phyloP scores from a whole-genome alignment of 1,139 yeast species.

The Meyerozyma athensensis region DNA sequence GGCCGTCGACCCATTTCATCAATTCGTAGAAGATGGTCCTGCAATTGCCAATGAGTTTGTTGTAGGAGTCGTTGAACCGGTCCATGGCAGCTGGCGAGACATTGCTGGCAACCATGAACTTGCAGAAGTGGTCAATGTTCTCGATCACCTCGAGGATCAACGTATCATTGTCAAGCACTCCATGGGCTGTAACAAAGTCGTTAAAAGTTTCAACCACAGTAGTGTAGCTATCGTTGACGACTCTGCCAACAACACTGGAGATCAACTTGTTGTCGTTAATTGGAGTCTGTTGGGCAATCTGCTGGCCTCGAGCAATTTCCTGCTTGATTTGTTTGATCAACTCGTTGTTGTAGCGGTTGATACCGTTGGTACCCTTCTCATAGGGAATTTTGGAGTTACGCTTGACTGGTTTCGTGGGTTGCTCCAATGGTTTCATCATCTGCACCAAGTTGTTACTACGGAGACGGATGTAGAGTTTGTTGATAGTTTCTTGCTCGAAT shows the following conservation, averaged over 20 bases:
- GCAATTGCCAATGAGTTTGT: conserved; percentile 16
- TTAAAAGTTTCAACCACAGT: conserved; percentile 12
- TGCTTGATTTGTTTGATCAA: conserved; percentile 45
- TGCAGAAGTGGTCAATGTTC: conserved; percentile 21
- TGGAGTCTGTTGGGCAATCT: conserved; percentile 17
- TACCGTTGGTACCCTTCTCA: conserved; percentile 61
- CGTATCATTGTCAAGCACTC: conserved; percentile 24
- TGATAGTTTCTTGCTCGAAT: conserved; percentile 23
- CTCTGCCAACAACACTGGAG: conserved; percentile 20
- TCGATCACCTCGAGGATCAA: conserved; percentile 44
- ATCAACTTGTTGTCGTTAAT: conserved; percentile 15
- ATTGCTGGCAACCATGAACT: conserved; percentile 12
- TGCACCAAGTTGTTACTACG: conserved; percentile 44
- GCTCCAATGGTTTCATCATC: conserved; percentile 31
- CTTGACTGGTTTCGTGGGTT: conserved; percentile 34
- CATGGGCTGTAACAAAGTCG: conserved; percentile 8
- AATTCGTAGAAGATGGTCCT: conserved; percentile 52
- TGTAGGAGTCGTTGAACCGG: conserved; percentile 10
- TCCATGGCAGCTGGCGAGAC: conserved; percentile 8
- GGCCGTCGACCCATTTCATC: conserved; percentile 48
- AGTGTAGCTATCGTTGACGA: conserved; percentile 20
- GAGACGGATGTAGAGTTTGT: conserved; percentile 40
- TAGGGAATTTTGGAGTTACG: conserved; percentile 41
- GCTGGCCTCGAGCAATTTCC: conserved; percentile 39
- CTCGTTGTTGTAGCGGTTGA: conserved; percentile 51